Evolutionary conservation across 1,284 basidiomycete species (phyloP), one percentile per base, ranked within the genome.

Genomic region (Microbotryum violaceum): DNA sequence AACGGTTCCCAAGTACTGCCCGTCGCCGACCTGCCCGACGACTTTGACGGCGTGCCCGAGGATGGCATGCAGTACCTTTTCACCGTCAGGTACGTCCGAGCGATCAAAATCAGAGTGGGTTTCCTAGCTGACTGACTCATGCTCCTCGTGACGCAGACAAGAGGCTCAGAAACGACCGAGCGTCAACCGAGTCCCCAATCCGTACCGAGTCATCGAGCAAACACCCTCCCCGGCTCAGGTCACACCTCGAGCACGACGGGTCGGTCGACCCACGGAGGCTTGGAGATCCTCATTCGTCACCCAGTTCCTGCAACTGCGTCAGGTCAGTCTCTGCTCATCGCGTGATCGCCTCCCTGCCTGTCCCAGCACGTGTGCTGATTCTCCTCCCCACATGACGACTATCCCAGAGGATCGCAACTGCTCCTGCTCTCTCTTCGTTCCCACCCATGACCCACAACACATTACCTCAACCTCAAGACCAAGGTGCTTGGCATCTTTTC

Each of bases 61-160:
- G 78, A 80, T 47, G 84, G 85, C 37, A 74, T 86, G 49, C 77
- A 79, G 68, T 91, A 90, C 71, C 80, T 83, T 54, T 76, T 75
- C 21, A 75, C 79, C 23, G 77, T 78, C 20, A 74, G 71, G 70
- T 70, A 31, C 29, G 65, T 46, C 50, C 9, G 2, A 6, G 2
- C 12, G 48, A 23, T 37, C 21, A 48, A 3, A 5, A 3, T 8
- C 27, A 9, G 44, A 4, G 16, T 4, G n/a, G n/a, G 4, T 4
- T 4, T 1, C 3, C 1, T 1, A 4, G 12, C 6, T 4, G n/a
- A 49, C 55, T 45, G 55, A 53, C 25, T 23, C 8, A 6, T 5
- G 20, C 9, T 4, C 5, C 4, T 37, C 12, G 4, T 9, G 8
- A 10, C n/a, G 3, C 62, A 70, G 69, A 42, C 62, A 62, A 37